Conservation (phyloP, 163 green algal species). For the Scenedesmus sp. region DNA sequence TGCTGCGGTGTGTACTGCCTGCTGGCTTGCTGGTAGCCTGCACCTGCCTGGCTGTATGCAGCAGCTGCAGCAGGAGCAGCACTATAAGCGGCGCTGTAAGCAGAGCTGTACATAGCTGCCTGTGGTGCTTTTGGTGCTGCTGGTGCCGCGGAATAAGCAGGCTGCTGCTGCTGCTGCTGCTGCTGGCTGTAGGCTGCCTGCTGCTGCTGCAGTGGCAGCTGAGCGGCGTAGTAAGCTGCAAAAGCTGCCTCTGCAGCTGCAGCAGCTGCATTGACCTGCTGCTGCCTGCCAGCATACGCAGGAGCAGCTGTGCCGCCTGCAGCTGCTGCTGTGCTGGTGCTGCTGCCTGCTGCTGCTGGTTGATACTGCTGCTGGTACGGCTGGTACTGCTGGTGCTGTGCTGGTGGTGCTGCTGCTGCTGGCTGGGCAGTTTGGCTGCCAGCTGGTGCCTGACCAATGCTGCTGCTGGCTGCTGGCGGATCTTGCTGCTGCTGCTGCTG, state of each 20-base stretch:
- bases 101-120: neutral
- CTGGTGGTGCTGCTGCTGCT: neutral
- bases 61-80: neutral
- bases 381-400: neutral
- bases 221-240: neutral
- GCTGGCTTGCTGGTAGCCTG: neutral
- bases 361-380: neutral
- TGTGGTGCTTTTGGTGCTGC: neutral
- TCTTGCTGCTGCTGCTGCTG: neutral
- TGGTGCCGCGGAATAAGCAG: neutral
- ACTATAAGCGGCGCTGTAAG: no score
- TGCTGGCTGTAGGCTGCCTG: neutral
- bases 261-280: neutral
- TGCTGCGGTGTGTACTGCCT: neutral
- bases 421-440: neutral
- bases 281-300: neutral
- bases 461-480: neutral
- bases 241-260: neutral
- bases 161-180: neutral
- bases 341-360: neutral
- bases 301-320: neutral
- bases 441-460: neutral
- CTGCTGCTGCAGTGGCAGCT: neutral
- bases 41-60: neutral
- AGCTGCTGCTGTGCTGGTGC: neutral